A percentile compares a stretch with the other conserved stretches of the same genome.
These are phyloP conservation scores for Blastobotrys ciferrii DNA, from an alignment of 1,139 yeast genomes.

Conservation along the genomic window DNA sequence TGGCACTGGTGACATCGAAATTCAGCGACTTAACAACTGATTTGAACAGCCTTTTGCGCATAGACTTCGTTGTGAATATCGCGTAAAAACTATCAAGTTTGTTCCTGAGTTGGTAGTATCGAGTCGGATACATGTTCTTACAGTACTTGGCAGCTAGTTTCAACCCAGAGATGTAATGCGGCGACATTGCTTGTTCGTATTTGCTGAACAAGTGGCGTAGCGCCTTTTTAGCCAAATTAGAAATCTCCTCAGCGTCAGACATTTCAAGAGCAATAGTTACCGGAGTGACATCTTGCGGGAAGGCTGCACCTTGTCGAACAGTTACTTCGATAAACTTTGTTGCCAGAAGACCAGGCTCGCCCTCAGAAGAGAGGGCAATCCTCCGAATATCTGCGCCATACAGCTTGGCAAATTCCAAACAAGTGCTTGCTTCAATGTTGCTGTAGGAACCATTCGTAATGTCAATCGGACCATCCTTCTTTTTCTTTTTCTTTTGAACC, in stretches of 20 bases:
- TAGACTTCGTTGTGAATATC: conserved; percentile 5
- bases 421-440: conserved; percentile 62
- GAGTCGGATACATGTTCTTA: conserved; percentile 7
- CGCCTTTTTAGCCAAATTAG: conserved; percentile 49
- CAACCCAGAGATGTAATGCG: conserved; percentile 61
- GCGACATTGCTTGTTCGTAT: conserved; percentile 62
- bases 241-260: conserved; percentile 45
- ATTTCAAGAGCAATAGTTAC: conserved; percentile 68
- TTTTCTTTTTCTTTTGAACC: conserved; percentile 35
- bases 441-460: conserved; percentile 50
- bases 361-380: conserved; percentile 49
- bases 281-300: conserved; percentile 58
- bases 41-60: conserved; percentile 12
- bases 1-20: conserved; percentile 1
- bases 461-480: conserved; percentile 42
- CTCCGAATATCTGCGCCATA: conserved; percentile 50
- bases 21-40: conserved; percentile 8
- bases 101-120: conserved; percentile 2
- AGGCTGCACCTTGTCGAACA: conserved; percentile 63
- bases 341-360: conserved; percentile 48
- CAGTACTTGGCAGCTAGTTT: conserved; percentile 51
- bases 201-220: conserved; percentile 59
- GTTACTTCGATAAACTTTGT: conserved; percentile 55
- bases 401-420: conserved; percentile 67
- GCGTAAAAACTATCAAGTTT: conserved; percentile 10